Base-by-base conservation (phyloP, 306 rosid genomes). In the Vicia villosa region DNA sequence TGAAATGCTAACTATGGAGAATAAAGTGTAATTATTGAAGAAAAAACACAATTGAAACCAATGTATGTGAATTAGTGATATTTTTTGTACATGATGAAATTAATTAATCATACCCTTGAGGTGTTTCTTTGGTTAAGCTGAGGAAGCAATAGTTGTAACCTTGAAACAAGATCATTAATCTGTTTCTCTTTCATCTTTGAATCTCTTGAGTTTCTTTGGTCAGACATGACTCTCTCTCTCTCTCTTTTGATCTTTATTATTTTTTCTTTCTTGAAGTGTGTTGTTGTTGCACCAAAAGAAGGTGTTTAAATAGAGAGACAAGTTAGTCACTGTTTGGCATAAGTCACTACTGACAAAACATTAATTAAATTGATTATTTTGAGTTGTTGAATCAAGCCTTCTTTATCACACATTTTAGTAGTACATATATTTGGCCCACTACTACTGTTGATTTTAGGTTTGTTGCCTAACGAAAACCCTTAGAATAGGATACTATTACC, bases 341-440 rank as follows among this genome's bases (percentile, higher is more conserved):
- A 34, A 71, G 68, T 76, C 62, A 52, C n/a, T 58, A 6, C 62
- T 37, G 50, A 66, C 63, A 58, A 26, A 28, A 42, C 61, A 21
- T 55, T 34, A 56, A 65, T 56, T n/a, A 62, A 62, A 17, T 51
- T 68, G 16, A 74, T n/a, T n/a, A 7, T 61, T 69, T 69, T 60
- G 81, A 77, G 60, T 73, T 63, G 80, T 74, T 57, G 16, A 63
- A 57, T 74, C 68, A 68, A 66, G 71, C 26, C 15, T 63, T 13
- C 54, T 19, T 11, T 40, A 66, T 73, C 80, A 74, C 82, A 59
- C 65, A 68, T 67, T 68, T 73, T 40, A 30, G 54, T 34, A 56
- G 82, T 65, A 58, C 83, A 77, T 36, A 63, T 21, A 36, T 14
- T 69, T 69, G 86, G 80, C 77, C 86, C 86, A 82, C 81, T 3